These are phyloP conservation scores for Yamadazyma atlantica DNA, from an alignment of 1,139 yeast species.

Conservation along the genomic window DNA sequence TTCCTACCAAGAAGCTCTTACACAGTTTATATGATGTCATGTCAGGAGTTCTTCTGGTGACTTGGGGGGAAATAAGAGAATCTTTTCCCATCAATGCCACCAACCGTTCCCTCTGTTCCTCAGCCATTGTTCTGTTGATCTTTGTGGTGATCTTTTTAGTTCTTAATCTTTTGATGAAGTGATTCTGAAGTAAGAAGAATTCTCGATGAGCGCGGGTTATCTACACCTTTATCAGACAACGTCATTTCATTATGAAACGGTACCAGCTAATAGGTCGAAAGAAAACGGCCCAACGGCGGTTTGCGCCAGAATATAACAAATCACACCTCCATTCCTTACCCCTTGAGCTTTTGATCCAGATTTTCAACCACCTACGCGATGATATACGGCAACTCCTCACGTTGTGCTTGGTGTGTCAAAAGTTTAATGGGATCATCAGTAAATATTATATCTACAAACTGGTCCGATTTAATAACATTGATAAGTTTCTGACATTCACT, in stretches of 20 bases:
- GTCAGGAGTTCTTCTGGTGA: constrained; percentile 43
- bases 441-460: constrained; percentile 35
- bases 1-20: constrained; percentile 77
- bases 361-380: constrained; percentile 29
- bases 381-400: background rate
- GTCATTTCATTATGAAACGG: constrained; percentile 18
- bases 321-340: constrained; percentile 42
- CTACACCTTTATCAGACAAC: no score
- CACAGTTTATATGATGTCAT: constrained; percentile 72
- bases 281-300: constrained; percentile 17
- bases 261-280: constrained; percentile 43
- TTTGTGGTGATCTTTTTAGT: no score
- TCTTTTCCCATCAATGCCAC: constrained; percentile 85
- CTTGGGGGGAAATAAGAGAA: constrained; percentile 38
- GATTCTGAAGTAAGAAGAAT: no score
- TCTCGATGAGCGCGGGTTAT: no score
- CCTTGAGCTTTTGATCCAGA: constrained; percentile 36
- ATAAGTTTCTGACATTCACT: constrained; percentile 33
- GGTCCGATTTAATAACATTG: constrained; percentile 25
- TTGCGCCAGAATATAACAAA: constrained; percentile 22
- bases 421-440: constrained; percentile 35
- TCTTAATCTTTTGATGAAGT: no score
- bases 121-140: constrained; percentile 40
- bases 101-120: constrained; percentile 72
- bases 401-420: constrained; percentile 27